Conservation (phyloP, 2,329 filamentous ascomycete genomes). For the Colletotrichum sp. region DNA sequence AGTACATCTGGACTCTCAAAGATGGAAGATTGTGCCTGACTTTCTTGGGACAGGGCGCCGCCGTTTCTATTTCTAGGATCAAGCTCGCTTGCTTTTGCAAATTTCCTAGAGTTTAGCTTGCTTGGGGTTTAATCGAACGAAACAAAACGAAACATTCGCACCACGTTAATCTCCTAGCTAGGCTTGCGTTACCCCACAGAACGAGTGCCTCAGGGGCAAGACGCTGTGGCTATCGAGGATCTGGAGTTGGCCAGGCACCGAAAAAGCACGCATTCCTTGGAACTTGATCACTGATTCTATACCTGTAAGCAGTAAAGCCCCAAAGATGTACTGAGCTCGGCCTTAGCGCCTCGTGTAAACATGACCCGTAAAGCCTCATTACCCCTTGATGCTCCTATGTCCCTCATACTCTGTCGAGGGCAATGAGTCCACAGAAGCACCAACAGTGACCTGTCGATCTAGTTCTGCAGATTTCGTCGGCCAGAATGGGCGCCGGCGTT, state of each 20-base stretch:
- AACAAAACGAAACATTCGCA: background rate
- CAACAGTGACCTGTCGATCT: background rate
- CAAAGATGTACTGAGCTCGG: rapidly evolving
- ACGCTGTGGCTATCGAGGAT: background rate
- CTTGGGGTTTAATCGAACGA: background rate
- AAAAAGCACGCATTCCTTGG: background rate
- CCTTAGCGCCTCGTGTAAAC: background rate
- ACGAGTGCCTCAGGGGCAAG: background rate
- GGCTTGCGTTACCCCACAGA: background rate
- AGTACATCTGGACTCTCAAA: background rate
- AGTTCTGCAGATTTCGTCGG: background rate
- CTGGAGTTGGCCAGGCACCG: background rate
- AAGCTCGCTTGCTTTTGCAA: background rate
- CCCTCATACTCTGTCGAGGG: background rate
- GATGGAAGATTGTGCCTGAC: background rate
- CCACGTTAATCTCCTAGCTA: background rate
- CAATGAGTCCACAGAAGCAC: rapidly evolving
- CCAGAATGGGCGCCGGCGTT: background rate
- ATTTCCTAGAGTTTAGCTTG: background rate
- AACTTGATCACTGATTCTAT: background rate
- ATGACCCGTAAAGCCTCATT: background rate
- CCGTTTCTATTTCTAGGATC: background rate
- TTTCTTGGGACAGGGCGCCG: background rate
- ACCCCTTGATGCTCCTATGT: background rate
- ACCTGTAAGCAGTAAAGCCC: background rate